Percentiles rank a stretch among this genome's conserved stretches.
These are phyloP conservation scores for Gremmenia infestans DNA, from an alignment of 2,329 filamentous ascomycete species.

Conservation along the genomic window DNA sequence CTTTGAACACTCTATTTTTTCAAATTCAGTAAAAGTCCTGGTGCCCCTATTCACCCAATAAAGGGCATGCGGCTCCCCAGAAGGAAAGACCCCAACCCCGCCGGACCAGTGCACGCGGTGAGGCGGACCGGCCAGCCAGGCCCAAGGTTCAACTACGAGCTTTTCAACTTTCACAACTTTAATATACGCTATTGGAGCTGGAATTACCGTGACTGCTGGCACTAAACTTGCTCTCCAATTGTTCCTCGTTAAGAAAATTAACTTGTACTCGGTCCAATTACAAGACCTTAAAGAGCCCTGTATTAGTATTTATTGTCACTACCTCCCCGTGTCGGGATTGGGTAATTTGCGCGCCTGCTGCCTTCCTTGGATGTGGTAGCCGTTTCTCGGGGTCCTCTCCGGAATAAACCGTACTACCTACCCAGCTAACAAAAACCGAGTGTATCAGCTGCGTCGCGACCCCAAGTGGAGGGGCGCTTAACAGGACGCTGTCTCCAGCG, in stretches of 20 bases:
- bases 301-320: background rate
- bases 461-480: no score
- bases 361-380: no score
- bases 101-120: conserved; percentile 9
- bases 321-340: no score
- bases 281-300: conserved; percentile 4
- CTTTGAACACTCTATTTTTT: background rate
- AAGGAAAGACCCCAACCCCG: background rate
- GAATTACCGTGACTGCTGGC: conserved; percentile 5
- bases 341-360: no score
- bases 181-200: conserved; percentile 7
- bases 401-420: no score
- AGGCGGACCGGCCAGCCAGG: conserved; percentile 7
- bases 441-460: no score
- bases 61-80: background rate
- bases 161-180: conserved; percentile 7
- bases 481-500: no score
- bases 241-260: conserved; percentile 4
- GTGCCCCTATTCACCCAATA: background rate
- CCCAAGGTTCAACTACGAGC: conserved; percentile 9
- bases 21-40: background rate
- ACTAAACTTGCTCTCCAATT: conserved; percentile 5
- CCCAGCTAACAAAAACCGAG: no score
- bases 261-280: conserved; percentile 7
- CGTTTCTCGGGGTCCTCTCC: no score